Evolutionary conservation across 2,329 filamentous ascomycete genomes (phyloP).

Genomic region (Fusarium pininemorale): DNA sequence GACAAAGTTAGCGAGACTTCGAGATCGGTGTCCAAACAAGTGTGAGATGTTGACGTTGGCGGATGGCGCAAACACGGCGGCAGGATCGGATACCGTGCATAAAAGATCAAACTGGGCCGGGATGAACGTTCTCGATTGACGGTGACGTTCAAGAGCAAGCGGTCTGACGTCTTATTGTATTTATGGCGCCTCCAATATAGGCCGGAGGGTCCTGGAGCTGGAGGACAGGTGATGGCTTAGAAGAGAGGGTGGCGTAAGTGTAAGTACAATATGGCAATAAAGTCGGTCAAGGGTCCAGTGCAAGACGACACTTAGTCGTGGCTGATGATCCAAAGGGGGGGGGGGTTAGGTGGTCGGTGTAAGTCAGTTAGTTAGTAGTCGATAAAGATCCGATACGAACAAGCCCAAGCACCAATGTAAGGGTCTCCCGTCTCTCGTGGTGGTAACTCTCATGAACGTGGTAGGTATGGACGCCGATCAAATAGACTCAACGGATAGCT

Average conservation of each 20-base stretch:
- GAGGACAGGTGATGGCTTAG: constrained; percentile 25
- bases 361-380: background rate
- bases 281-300: constrained; percentile 29
- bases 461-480: constrained; percentile 31
- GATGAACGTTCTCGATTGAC: constrained; percentile 22
- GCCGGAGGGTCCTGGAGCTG: constrained; percentile 31
- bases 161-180: constrained; percentile 42
- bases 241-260: constrained; percentile 29
- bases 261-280: constrained; percentile 29
- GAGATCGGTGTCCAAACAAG: constrained; percentile 2
- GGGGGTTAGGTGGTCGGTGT: background rate
- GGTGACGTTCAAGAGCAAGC: constrained; percentile 29
- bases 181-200: constrained; percentile 30
- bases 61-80: constrained; percentile 23
- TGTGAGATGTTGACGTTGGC: background rate
- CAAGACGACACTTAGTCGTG: constrained; percentile 8
- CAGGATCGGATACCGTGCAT: constrained; percentile 23
- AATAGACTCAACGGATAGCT: constrained; percentile 11
- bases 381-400: constrained; percentile 27
- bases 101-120: constrained; percentile 27
- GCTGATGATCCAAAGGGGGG: background rate
- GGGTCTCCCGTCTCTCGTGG: constrained; percentile 21
- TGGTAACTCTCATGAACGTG: constrained; percentile 23
- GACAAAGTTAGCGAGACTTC: background rate
- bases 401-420: constrained; percentile 29